Conservation (phyloP, 495 filamentous ascomycete genomes). For the Hypoxylon trugodes region DNA sequence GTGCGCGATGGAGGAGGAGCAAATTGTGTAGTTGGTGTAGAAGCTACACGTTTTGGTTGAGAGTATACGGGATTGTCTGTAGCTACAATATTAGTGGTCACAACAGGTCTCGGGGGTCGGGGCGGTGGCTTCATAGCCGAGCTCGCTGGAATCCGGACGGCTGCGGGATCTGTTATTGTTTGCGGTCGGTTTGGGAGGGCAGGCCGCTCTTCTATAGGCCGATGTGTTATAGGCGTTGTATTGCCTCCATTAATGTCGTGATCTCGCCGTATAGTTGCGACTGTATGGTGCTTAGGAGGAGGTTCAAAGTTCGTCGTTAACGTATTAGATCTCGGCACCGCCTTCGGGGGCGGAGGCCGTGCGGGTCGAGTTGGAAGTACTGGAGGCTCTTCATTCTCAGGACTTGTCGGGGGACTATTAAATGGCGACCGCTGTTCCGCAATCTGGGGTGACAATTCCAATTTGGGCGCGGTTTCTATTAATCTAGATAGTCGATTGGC, state of each 20-base stretch:
- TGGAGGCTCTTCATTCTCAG: constrained; percentile 57
- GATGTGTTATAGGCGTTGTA: constrained; percentile 43
- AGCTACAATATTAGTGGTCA: constrained; percentile 42
- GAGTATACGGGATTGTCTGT: constrained; percentile 44
- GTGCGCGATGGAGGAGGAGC: constrained; percentile 48
- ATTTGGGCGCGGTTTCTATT: constrained; percentile 37
- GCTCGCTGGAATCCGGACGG: constrained; percentile 33
- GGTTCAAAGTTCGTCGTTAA: constrained; percentile 52
- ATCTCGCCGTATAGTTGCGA: constrained; percentile 51
- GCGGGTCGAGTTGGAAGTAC: constrained; percentile 53
- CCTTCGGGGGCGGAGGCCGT: constrained; percentile 38
- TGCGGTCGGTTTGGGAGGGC: constrained; percentile 66
- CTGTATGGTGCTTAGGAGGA: constrained; percentile 59
- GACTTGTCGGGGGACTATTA: constrained; percentile 81
- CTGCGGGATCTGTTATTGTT: constrained; percentile 44
- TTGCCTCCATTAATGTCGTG: constrained; percentile 47
- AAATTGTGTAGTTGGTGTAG: constrained; percentile 57
- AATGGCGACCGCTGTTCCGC: constrained; percentile 77
- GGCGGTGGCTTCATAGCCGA: constrained; percentile 52
- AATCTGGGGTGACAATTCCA: constrained; percentile 44
- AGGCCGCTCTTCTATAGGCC: constrained; percentile 61
- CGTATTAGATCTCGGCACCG: constrained; percentile 37
- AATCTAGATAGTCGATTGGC: constrained; percentile 54
- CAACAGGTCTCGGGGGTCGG: constrained; percentile 54
- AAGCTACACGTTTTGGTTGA: constrained; percentile 60